A percentile compares a stretch with the other conserved stretches of the same genome.
Evolutionary conservation across 257 asterid genomes (phyloP).

Genomic region (Nyctanthes arbortristis): DNA sequence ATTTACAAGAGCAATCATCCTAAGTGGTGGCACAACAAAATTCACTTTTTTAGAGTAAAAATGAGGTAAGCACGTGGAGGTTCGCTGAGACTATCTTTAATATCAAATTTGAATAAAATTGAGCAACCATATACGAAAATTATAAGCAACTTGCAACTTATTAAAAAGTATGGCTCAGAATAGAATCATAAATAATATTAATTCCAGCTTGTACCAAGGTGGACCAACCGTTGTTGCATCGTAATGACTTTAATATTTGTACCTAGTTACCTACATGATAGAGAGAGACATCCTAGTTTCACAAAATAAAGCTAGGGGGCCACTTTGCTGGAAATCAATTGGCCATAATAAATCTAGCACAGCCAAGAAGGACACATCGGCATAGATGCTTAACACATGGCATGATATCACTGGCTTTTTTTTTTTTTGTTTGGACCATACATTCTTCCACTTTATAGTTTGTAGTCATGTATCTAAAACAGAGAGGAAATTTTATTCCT

Average conservation of each 20-base stretch:
- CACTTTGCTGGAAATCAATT: constrained; percentile 46
- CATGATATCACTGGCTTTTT: constrained; percentile 20
- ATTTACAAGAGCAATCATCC: too few relatives aligned
- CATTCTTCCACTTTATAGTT: constrained; percentile 15
- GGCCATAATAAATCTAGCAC: constrained; percentile 31
- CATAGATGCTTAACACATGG: constrained; percentile 23
- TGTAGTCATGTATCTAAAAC: constrained; percentile 22
- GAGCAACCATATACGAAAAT: too few relatives aligned
- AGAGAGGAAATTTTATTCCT: constrained; percentile 18
- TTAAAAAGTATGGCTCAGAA: too few relatives aligned
- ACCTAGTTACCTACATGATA: constrained; percentile 18
- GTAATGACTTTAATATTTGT: constrained; percentile 16
- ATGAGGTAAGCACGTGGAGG: too few relatives aligned
- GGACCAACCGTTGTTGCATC: too few relatives aligned
- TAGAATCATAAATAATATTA: too few relatives aligned
- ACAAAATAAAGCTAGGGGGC: constrained; percentile 30
- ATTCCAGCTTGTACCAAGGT: constrained; percentile 30
- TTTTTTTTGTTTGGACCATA: constrained; percentile 17
- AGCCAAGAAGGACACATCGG: constrained; percentile 25
- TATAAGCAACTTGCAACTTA: constrained; percentile 20
- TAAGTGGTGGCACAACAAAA: too few relatives aligned
- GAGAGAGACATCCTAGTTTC: constrained; percentile 25
- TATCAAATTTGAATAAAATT: too few relatives aligned
- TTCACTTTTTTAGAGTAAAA: too few relatives aligned
- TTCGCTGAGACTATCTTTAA: too few relatives aligned